Conservation (phyloP, 192 early-diverging fungal genomes). For the Thamnidium elegans region DNA sequence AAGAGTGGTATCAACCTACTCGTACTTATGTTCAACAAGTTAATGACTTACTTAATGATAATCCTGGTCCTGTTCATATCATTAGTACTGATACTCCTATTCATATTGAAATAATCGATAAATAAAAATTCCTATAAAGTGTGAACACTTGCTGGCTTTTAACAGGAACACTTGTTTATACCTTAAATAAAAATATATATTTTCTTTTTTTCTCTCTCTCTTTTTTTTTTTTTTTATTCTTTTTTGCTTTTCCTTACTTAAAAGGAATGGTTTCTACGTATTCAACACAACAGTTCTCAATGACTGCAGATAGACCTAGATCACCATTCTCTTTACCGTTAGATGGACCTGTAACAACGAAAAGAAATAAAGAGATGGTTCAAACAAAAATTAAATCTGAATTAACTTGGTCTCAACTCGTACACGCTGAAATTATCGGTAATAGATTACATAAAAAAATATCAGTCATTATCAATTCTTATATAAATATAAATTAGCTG, state of each 20-base stretch:
- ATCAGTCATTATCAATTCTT: neutral
- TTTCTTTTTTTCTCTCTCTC: too few species aligned
- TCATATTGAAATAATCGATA: neutral
- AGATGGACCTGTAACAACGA: neutral
- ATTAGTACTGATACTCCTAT: constrained; percentile 28
- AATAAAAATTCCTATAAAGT: too few species aligned
- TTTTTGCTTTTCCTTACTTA: too few species aligned
- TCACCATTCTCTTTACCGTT: neutral
- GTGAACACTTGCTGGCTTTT: too few species aligned
- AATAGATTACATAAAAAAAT: neutral
- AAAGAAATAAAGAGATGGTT: neutral
- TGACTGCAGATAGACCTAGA: constrained; percentile 2
- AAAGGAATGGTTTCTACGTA: constrained; percentile 7
- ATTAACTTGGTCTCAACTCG: constrained; percentile 64
- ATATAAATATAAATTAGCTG: constrained; percentile 29
- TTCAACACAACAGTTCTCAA: constrained; percentile 5
- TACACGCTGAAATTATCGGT: constrained; percentile 72
- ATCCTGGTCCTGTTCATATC: constrained; percentile 27
- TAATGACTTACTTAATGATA: constrained; percentile 36
- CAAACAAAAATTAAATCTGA: constrained; percentile 41
- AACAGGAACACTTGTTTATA: too few species aligned
- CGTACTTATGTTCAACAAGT: constrained; percentile 34
- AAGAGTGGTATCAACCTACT: constrained; percentile 42
- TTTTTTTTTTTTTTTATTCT: too few species aligned
- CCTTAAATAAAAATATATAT: too few species aligned